A percentile compares a stretch with the other conserved stretches of the same genome.
Evolutionary conservation across 176 grass and related monocot species (phyloP).

Genomic region (Oryza coarctata): DNA sequence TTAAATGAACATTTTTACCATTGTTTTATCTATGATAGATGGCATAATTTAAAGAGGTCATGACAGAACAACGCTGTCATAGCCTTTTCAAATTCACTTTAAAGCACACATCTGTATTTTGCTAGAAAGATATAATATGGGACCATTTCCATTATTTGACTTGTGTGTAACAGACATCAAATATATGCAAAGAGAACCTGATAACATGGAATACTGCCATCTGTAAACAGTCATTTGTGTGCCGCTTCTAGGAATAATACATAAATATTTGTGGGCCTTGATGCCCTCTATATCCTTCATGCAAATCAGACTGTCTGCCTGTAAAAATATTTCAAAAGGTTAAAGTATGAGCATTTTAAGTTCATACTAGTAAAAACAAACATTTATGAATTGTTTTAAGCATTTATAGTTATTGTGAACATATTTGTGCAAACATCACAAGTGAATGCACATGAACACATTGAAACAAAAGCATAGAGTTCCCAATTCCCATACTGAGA

Average conservation of each 20-base stretch:
- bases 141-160: conserved; percentile 1
- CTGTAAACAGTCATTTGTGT: not conserved
- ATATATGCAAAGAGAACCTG: not conserved
- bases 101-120: not conserved
- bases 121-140: not conserved
- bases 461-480: not conserved
- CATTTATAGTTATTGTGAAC: not conserved
- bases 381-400: not conserved
- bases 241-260: not conserved
- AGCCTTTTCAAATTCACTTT: not conserved
- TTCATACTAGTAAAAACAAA: not conserved
- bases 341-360: not conserved
- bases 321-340: not conserved
- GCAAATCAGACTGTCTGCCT: not conserved
- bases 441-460: not conserved
- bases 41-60: conserved; percentile 11
- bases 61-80: not conserved
- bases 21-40: not conserved
- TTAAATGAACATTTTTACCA: not conserved
- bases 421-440: not conserved
- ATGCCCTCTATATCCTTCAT: not conserved
- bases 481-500: not conserved
- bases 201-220: not conserved
- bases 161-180: not conserved
- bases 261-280: not conserved